phyloP scores from a whole-genome alignment of 176 grass and related monocot species.

The Zea mays region Zm-B73-REFERENCE-NAM-5.0 NC_050098.1:180758501-180759000 shows the following conservation, averaged over 20 bases:
- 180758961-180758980: constrained; percentile 46
- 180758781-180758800: constrained; percentile 31
- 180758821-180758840: background rate
- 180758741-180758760: constrained; percentile 18
- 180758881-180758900: constrained; percentile 21
- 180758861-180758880: constrained; percentile 35
- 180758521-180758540: too few species aligned
- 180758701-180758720: constrained; percentile 46
- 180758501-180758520: too few species aligned
- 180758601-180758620: too few species aligned
- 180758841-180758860: constrained; percentile 9
- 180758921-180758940: background rate
- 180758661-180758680: background rate
- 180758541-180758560: too few species aligned
- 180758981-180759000: constrained; percentile 9
- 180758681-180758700: constrained; percentile 17
- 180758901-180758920: constrained; percentile 47
- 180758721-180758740: constrained; percentile 18
- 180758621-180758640: background rate
- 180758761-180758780: constrained; percentile 40
- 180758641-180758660: background rate
- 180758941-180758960: constrained; percentile 43
- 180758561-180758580: too few species aligned
- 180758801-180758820: constrained; percentile 39
- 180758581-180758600: too few species aligned